phyloP scores from a whole-genome alignment of 2,329 filamentous ascomycete species.

The Penicillium frequentans region DNA sequence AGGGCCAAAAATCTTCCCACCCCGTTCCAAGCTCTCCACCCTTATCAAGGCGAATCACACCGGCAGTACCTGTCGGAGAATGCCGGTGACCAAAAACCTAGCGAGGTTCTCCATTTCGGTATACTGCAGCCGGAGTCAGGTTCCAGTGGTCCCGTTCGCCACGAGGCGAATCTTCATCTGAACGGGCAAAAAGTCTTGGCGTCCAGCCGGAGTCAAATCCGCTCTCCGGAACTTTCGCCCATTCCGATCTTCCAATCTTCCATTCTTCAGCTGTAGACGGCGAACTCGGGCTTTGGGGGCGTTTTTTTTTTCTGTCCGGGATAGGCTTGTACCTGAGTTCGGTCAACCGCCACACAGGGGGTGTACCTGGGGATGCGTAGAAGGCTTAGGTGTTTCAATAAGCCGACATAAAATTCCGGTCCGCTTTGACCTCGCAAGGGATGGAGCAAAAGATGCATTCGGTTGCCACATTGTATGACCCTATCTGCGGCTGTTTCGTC shows the following conservation, averaged over 20 bases:
- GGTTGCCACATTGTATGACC: background rate
- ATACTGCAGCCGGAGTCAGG: background rate
- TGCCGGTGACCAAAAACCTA: slow-evolving; percentile 8
- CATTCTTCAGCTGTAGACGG: background rate
- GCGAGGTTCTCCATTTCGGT: background rate
- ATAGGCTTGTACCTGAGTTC: background rate
- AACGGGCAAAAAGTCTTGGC: background rate
- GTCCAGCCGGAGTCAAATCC: background rate
- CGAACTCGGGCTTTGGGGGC: background rate
- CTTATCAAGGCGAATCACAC: slow-evolving; percentile 10
- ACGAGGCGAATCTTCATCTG: slow-evolving; percentile 1
- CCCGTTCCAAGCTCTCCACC: slow-evolving; percentile 8
- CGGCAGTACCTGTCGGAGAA: slow-evolving; percentile 7
- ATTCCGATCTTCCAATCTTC: background rate
- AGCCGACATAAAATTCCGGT: background rate
- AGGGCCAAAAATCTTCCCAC: slow-evolving; percentile 1
- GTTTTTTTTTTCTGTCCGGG: background rate
- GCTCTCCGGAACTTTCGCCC: background rate
- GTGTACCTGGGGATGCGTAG: background rate
- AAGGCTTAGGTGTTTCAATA: background rate
- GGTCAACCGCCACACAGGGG: background rate
- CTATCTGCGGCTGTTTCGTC: background rate
- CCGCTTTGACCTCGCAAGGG: background rate
- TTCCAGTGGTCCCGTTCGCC: background rate
- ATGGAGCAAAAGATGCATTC: background rate